phyloP scores from a whole-genome alignment of 2,329 filamentous ascomycete genomes.

The Dactylellina leptospora region DNA sequence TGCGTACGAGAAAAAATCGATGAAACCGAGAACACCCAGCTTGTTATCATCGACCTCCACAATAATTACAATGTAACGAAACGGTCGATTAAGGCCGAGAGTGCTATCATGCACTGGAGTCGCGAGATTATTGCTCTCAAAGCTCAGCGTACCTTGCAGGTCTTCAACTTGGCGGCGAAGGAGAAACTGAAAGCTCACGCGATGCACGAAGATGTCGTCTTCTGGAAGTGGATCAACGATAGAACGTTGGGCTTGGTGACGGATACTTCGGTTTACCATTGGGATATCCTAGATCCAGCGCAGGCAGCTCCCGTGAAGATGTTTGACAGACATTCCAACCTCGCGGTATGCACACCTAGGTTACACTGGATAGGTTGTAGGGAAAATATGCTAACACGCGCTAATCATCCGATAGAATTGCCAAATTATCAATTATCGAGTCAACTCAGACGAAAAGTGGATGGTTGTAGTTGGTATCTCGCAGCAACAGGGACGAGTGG shows the following conservation, averaged over 20 bases:
- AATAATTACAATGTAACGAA: conserved; percentile 95
- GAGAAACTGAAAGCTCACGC: conserved; percentile 95
- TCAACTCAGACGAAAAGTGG: conserved; percentile 96
- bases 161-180: conserved; percentile 93
- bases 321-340: conserved; percentile 92
- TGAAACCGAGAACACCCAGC: conserved; percentile 80
- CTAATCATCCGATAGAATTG: conserved; percentile 71
- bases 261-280: conserved; percentile 90
- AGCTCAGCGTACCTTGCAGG: conserved; percentile 93
- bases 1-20: conserved; percentile 86
- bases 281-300: conserved; percentile 89
- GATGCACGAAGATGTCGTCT: conserved; percentile 96
- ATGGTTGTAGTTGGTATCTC: conserved; percentile 97
- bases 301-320: conserved; percentile 85
- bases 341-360: conserved; percentile 70
- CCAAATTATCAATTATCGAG: conserved; percentile 99
- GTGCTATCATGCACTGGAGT: conserved; percentile 99
- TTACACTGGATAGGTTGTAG: neutral
- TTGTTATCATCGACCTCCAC: conserved; percentile 97
- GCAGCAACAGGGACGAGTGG: conserved; percentile 89
- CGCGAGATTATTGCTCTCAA: conserved; percentile 96
- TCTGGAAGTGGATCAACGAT: conserved; percentile 99
- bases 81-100: conserved; percentile 97
- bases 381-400: neutral
- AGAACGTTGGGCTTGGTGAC: conserved; percentile 88